Base-by-base conservation (phyloP, 208 protist species). In the Trypanosoma vivax region DNA sequence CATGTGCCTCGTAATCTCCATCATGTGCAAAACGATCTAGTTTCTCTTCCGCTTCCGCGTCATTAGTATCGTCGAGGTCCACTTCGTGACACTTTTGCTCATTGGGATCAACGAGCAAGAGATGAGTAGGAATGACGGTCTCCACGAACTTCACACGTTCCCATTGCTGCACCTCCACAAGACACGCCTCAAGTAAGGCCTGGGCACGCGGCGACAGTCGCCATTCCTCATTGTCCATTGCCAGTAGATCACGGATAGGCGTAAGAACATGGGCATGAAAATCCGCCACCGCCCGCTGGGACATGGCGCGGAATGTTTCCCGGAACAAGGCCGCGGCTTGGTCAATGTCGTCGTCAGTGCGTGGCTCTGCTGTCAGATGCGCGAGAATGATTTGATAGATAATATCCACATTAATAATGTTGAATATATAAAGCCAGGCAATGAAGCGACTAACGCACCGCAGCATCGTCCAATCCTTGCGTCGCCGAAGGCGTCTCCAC, bases 71-170 rank as follows among this genome's bases (percentile, higher is more conserved):
- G 14, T 97, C 84, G 5, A 99, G 65, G 25, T 87, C 83, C 21
- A 99, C 6, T 7, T 96, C 73, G 55, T 99, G 98, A 14, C 55
- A 96, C 42, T 98, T 96, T 64, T 99, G 97, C 49, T 96, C 94
- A 10, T 83, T 75, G 24, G 86, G 72, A 14, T 98, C 96, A 11
- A 98, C 96, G 4, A 99, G 56, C 41, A 97, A 81, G 3, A 97
- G 81, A 9, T 86, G 62, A 1, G 70, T 54, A 0, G 85, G 72
- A 5, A 98, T 84, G 0, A 92, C 65, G 56, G 71, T 64, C 27
- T 79, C 68, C 1, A 73, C 68, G 40, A 97, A 88, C 49, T 86
- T 83, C 2, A 63, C 62, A 47, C 90, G 93, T 41, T 94, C 82
- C 83, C 86, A 94, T 39, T 68, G 49, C 56, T 86, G 79, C 50